These are phyloP conservation scores for Lachnellula hyalina DNA, from an alignment of 2,329 filamentous ascomycete genomes.

Conservation along the genomic window DNA sequence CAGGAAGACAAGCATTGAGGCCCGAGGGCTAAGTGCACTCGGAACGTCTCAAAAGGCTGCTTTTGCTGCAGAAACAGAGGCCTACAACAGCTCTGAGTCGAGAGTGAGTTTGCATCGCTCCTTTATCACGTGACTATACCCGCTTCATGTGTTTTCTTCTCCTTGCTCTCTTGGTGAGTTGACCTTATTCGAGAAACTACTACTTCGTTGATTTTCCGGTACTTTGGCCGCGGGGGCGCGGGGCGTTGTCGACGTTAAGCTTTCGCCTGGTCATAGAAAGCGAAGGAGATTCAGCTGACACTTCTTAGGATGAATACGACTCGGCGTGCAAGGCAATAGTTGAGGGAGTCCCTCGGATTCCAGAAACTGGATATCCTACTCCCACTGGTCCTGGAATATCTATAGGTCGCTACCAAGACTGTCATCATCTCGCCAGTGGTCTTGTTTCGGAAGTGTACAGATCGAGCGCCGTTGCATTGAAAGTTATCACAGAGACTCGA, in stretches of 20 bases:
- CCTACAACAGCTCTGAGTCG: slow-evolving; percentile 53
- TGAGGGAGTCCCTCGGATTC: slow-evolving; percentile 26
- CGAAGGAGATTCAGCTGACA: neutral
- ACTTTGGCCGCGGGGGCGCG: no score
- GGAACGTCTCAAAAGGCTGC: slow-evolving; percentile 48
- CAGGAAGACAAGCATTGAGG: slow-evolving; percentile 28
- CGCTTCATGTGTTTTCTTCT: neutral
- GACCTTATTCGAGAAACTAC: no score
- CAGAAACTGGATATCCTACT: slow-evolving; percentile 6
- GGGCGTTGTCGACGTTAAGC: no score
- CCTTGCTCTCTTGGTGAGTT: neutral
- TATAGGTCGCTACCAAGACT: slow-evolving; percentile 51
- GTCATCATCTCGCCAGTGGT: slow-evolving; percentile 56
- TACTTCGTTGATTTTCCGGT: no score
- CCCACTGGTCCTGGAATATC: slow-evolving; percentile 34
- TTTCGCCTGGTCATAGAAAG: no score
- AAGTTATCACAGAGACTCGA: slow-evolving; percentile 72
- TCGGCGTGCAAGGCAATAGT: slow-evolving; percentile 36
- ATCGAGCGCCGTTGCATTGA: slow-evolving; percentile 61
- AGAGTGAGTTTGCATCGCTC: slow-evolving; percentile 42
- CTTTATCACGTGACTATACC: neutral
- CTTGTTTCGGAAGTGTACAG: slow-evolving; percentile 82
- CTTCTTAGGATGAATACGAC: slow-evolving; percentile 53
- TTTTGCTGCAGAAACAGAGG: slow-evolving; percentile 59
- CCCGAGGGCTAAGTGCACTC: slow-evolving; percentile 38